Evolutionary conservation across 257 asterid genomes (phyloP), one percentile per base, ranked within the genome.

Genomic region (Nicotiana otophora): DNA sequence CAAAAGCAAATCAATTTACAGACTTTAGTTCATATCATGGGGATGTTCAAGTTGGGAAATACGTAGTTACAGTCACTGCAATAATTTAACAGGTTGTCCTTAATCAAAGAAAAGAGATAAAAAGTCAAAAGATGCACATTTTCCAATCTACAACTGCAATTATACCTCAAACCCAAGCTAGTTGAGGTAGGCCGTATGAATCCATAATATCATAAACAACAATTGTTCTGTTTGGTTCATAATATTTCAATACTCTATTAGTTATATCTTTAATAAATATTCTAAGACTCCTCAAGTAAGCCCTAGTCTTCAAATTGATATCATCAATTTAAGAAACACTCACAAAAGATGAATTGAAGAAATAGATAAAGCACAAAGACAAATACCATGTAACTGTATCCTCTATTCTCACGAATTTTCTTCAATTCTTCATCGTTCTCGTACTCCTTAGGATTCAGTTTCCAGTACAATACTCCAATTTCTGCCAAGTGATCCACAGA

Each of bases 401-500:
- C 98, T 83, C 98, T 86, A 62, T 86, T 82, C 28, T 86, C 89
- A 81, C 98, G 82, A 82, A 94, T 92, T 86, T 84, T 87, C 81
- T 85, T 67, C 91, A 93, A 84, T 55, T 93, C 93, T 77, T 91
- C 92, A 87, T 94, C 97, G 55, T 91, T 82, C 83, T 91, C 93
- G 30, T 89, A 89, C 28, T 84, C 86, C 42, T 84, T 30, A 23
- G 97, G 97, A 82, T 92, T 91, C 93, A 94, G 83, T 23, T 81
- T 79, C 97, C 95, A 94, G 85, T 92, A 87, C 54, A 93, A 85
- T 68, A 94, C 95, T 78, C 97, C 97, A 54, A 94, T 84, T 48
- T 84, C 90, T 87, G 89, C 93, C 86, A 94, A 87, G 5, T 86
- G 76, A 61, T 88, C 93, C 88, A 83, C 10, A 0, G 95, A 88